A percentile compares a stretch with the other conserved stretches of the same genome.
phyloP scores from a whole-genome alignment of 192 early-diverging fungal genomes.

The Coemansia sp. region DNA sequence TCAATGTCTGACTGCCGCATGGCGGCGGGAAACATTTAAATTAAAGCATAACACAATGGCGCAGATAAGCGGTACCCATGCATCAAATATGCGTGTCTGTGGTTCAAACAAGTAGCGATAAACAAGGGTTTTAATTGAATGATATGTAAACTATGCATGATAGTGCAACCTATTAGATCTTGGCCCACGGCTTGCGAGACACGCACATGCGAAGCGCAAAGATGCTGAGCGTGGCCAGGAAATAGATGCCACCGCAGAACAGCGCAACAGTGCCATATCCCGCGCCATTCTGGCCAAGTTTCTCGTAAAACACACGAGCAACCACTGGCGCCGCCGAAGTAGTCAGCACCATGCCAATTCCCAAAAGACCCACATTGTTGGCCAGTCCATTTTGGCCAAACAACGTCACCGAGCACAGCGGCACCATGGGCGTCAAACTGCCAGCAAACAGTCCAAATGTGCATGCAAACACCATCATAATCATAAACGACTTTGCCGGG shows the following conservation, averaged over 20 bases:
- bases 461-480: constrained; percentile 55
- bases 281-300: constrained; percentile 46
- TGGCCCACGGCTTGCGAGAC: constrained; percentile 38
- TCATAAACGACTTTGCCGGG: constrained; percentile 53
- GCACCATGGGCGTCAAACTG: constrained; percentile 53
- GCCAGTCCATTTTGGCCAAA: constrained; percentile 54
- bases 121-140: not conserved
- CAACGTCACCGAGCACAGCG: constrained; percentile 53
- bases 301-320: constrained; percentile 50
- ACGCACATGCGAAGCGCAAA: constrained; percentile 52
- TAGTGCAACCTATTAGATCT: constrained; percentile 24
- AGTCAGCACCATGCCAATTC: constrained; percentile 54
- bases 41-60: too few species aligned
- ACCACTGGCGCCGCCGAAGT: constrained; percentile 50
- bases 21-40: too few species aligned
- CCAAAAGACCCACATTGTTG: constrained; percentile 51
- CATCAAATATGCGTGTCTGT: too few species aligned
- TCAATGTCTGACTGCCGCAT: too few species aligned
- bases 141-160: not conserved
- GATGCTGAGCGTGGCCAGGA: constrained; percentile 51
- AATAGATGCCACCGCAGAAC: constrained; percentile 50
- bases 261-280: constrained; percentile 53
- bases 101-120: too few species aligned
- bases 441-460: constrained; percentile 53
- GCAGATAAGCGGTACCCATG: too few species aligned